Evolutionary conservation across 768 basidiomycete species (phyloP).

Genomic region (Leccinellum albellum): DNA sequence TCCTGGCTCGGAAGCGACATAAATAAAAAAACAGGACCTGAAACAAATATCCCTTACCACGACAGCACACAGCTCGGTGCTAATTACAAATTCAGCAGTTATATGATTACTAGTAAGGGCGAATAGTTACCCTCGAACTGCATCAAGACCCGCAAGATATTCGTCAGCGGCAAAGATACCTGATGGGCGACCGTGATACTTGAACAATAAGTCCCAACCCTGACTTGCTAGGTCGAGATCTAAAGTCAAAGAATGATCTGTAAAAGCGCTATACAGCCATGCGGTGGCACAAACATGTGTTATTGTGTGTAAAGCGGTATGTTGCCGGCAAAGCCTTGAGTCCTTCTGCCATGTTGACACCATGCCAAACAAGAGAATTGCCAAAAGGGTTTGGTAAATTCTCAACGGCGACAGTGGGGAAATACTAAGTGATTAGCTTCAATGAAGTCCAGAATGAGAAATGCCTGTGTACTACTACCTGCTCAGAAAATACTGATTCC

Average conservation of each 20-base stretch:
- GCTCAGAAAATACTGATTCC: not conserved
- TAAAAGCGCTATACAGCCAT: not conserved
- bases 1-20: not conserved
- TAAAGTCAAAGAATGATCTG: constrained; percentile 18
- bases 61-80: constrained; percentile 1
- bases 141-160: constrained; percentile 53
- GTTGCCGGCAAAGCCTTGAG: constrained; percentile 53
- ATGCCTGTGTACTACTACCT: not conserved
- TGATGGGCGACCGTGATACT: constrained; percentile 55
- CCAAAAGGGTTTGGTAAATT: constrained; percentile 42
- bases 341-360: constrained; percentile 57
- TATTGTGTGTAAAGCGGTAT: constrained; percentile 49
- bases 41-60: not conserved
- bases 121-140: constrained; percentile 45
- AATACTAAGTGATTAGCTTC: not conserved
- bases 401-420: not conserved
- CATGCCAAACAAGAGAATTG: constrained; percentile 47
- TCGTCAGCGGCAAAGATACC: constrained; percentile 57
- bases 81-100: not conserved
- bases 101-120: not conserved
- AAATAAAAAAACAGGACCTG: not conserved
- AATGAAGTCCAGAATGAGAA: not conserved
- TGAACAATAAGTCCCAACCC: constrained; percentile 54
- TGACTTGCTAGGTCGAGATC: constrained; percentile 38
- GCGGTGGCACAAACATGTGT: constrained; percentile 38